These are phyloP conservation scores for Fusarium poae DNA, from an alignment of 2,329 filamentous ascomycete genomes.

Conservation along the genomic window DNA sequence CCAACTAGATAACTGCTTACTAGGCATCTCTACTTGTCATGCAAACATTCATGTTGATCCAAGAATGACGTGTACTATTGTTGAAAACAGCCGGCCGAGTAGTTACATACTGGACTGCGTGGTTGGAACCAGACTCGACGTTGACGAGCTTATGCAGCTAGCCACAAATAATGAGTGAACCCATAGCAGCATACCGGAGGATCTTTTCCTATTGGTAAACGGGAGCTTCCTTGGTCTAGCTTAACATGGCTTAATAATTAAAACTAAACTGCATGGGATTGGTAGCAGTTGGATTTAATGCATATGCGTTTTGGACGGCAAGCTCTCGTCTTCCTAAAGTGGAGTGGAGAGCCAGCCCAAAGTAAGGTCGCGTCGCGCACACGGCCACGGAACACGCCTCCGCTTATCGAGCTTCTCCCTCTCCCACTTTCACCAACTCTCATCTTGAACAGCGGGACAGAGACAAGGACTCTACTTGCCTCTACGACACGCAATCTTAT, in stretches of 20 bases:
- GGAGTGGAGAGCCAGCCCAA: slow-evolving; percentile 31
- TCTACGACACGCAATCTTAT: slow-evolving; percentile 24
- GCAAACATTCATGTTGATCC: background rate
- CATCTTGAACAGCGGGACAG: slow-evolving; percentile 22
- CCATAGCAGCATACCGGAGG: slow-evolving; percentile 20
- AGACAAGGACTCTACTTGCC: slow-evolving; percentile 13
- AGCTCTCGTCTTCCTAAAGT: slow-evolving; percentile 20
- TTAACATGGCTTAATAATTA: background rate
- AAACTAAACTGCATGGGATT: background rate
- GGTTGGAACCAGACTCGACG: slow-evolving; percentile 5
- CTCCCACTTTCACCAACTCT: slow-evolving; percentile 34
- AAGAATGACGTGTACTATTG: slow-evolving; percentile 25
- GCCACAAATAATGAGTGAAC: slow-evolving; percentile 21
- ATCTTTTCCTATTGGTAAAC: slow-evolving; percentile 25
- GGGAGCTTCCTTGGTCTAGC: slow-evolving; percentile 22
- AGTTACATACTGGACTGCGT: background rate
- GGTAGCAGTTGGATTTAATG: slow-evolving; percentile 8
- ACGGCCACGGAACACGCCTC: slow-evolving; percentile 39
- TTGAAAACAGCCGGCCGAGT: slow-evolving; percentile 3
- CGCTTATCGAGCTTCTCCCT: slow-evolving; percentile 44
- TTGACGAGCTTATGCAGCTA: slow-evolving; percentile 28
- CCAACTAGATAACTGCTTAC: background rate
- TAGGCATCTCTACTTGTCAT: background rate
- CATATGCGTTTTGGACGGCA: slow-evolving; percentile 1
- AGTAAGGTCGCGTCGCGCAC: slow-evolving; percentile 47